Conservation (phyloP, 345 rosid species). For the Diplotaxis tenuifolia region DNA sequence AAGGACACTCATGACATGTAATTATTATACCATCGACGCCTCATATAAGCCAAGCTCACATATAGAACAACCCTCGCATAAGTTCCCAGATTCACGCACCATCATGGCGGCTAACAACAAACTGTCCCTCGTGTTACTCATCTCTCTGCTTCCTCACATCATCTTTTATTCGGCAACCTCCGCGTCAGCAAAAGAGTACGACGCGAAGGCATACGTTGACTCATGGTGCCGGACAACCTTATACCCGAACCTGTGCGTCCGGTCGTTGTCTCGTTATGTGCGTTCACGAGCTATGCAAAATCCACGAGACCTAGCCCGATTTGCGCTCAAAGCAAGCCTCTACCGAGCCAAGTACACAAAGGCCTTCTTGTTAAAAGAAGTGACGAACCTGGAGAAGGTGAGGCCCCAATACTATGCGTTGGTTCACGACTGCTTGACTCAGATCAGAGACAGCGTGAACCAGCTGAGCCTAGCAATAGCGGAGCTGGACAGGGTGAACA, state of each 20-base stretch:
- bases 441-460: constrained; percentile 50
- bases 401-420: constrained; percentile 46
- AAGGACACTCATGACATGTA: background rate
- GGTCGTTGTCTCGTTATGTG: constrained; percentile 46
- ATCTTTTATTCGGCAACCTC: constrained; percentile 15
- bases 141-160: constrained; percentile 24
- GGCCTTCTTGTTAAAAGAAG: constrained; percentile 34
- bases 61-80: background rate
- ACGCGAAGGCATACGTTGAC: constrained; percentile 41
- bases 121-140: constrained; percentile 17
- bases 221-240: constrained; percentile 57
- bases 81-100: background rate
- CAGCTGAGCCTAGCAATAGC: constrained; percentile 59
- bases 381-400: constrained; percentile 32
- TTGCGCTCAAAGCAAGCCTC: constrained; percentile 63
- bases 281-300: constrained; percentile 39
- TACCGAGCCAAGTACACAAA: constrained; percentile 50
- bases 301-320: constrained; percentile 59
- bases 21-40: background rate
- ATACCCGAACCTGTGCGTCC: constrained; percentile 55
- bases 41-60: background rate
- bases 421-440: constrained; percentile 62
- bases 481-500: constrained; percentile 50
- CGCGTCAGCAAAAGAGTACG: constrained; percentile 20
- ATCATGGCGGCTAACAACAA: constrained; percentile 30